Evolutionary conservation across 208 protist species (phyloP).

Genomic region (Borovskyia barvae): DNA sequence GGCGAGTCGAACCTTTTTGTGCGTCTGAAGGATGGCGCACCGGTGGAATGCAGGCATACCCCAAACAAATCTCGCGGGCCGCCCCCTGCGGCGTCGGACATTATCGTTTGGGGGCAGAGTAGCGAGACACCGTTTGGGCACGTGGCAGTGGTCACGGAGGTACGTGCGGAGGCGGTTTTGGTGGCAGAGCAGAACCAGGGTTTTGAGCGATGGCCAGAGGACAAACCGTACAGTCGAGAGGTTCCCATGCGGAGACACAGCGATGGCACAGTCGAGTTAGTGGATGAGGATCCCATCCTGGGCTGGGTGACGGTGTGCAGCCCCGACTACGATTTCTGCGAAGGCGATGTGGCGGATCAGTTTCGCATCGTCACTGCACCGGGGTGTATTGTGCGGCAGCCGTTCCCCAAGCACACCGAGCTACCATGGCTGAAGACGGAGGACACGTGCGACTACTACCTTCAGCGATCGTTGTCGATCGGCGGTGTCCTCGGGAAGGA

Average conservation of each 20-base stretch:
- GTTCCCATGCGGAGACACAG: slow-evolving; percentile 23
- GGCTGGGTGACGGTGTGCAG: slow-evolving; percentile 57
- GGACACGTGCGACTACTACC: slow-evolving; percentile 54
- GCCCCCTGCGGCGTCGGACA: slow-evolving; percentile 38
- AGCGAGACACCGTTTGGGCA: slow-evolving; percentile 54
- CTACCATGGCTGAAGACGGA: slow-evolving; percentile 51
- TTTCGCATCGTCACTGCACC: slow-evolving; percentile 43
- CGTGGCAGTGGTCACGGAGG: slow-evolving; percentile 54
- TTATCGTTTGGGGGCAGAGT: slow-evolving; percentile 62
- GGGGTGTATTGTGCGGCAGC: slow-evolving; percentile 47
- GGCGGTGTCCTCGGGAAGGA: slow-evolving; percentile 28
- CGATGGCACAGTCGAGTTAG: slow-evolving; percentile 31
- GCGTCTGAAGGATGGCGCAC: slow-evolving; percentile 14
- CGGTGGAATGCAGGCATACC: slow-evolving; percentile 28
- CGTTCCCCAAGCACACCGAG: slow-evolving; percentile 36
- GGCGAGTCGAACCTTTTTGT: slow-evolving; percentile 25
- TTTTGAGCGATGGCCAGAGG: slow-evolving; percentile 49
- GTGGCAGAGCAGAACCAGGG: slow-evolving; percentile 76
- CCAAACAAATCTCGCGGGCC: slow-evolving; percentile 30
- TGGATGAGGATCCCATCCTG: slow-evolving; percentile 52
- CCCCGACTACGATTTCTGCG: slow-evolving; percentile 47
- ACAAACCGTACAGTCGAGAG: slow-evolving; percentile 51
- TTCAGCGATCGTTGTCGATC: slow-evolving; percentile 50
- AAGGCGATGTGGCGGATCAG: slow-evolving; percentile 52
- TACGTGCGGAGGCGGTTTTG: slow-evolving; percentile 24